phyloP scores from a whole-genome alignment of 2,329 filamentous ascomycete species.

The Aspergillus persii region DNA sequence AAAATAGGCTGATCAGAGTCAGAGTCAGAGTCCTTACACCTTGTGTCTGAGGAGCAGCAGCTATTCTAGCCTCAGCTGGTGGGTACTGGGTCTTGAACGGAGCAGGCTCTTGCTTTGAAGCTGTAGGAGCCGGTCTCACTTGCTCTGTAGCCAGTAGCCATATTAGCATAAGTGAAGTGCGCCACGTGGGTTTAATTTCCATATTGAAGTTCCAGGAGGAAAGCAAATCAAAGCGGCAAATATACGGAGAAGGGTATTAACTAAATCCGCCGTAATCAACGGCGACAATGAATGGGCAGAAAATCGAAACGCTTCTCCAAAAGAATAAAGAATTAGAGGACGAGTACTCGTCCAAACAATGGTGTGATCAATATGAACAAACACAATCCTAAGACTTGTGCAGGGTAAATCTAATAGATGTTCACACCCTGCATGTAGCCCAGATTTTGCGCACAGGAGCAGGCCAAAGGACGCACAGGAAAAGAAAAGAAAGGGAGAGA shows the following conservation, averaged over 20 bases:
- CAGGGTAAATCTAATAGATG: neutral
- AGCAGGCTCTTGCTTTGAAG: slow-evolving; percentile 15
- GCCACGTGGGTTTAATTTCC: slow-evolving; percentile 21
- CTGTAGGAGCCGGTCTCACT: slow-evolving; percentile 25
- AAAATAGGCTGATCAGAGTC: neutral
- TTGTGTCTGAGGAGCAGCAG: slow-evolving; percentile 19
- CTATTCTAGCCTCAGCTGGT: slow-evolving; percentile 29
- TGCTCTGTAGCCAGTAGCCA: slow-evolving; percentile 33
- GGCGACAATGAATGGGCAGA: neutral
- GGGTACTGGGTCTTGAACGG: slow-evolving; percentile 38
- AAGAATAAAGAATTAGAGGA: neutral
- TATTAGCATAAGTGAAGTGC: slow-evolving; percentile 33
- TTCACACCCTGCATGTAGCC: neutral
- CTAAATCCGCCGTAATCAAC: neutral
- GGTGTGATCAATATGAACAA: neutral
- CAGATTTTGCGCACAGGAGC: neutral
- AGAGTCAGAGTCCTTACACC: slow-evolving; percentile 28
- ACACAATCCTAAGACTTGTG: neutral
- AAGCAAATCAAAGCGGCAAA: neutral
- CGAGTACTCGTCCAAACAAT: neutral
- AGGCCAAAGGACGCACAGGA: neutral
- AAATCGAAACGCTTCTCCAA: neutral
- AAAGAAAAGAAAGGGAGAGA: neutral
- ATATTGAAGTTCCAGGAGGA: slow-evolving; percentile 11
- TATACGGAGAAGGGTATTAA: neutral